Conservation (phyloP, 148 eudicot species). For the Tetragonia tetragonoides region DNA sequence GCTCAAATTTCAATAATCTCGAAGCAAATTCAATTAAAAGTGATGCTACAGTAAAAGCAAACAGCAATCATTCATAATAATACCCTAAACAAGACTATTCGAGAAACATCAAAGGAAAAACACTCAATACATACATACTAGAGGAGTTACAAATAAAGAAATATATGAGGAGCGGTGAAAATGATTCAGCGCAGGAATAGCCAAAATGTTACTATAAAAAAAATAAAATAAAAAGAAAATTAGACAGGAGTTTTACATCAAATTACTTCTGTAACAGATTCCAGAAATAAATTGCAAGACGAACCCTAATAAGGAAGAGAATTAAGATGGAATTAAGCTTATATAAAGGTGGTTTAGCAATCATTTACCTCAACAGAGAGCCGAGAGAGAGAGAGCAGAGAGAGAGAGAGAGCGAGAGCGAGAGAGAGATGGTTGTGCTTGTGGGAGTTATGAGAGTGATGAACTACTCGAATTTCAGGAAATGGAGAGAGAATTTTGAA, state of each 20-base stretch:
- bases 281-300: not conserved
- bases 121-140: not conserved
- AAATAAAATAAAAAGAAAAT: not conserved
- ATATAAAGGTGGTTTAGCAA: slow-evolving; percentile 10
- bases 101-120: not conserved
- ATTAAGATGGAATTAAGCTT: not conserved
- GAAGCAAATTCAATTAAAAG: not conserved
- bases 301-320: slow-evolving; percentile 12
- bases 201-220: not conserved
- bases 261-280: not conserved
- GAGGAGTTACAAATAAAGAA: not conserved
- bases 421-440: not conserved
- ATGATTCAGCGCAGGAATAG: slow-evolving; percentile 9
- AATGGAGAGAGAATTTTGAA: slow-evolving; percentile 2
- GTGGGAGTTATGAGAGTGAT: slow-evolving; percentile 25
- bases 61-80: not conserved
- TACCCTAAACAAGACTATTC: slow-evolving; percentile 2
- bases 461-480: slow-evolving; percentile 22
- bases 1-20: not conserved
- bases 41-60: not conserved
- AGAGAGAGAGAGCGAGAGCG: not conserved
- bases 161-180: slow-evolving; percentile 4
- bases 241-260: not conserved
- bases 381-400: slow-evolving; percentile 5
- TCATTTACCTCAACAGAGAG: slow-evolving; percentile 24